Evolutionary conservation across 306 rosid species (phyloP), one percentile per base, ranked within the genome.

Genomic region (Luffa aegyptiaca): DNA sequence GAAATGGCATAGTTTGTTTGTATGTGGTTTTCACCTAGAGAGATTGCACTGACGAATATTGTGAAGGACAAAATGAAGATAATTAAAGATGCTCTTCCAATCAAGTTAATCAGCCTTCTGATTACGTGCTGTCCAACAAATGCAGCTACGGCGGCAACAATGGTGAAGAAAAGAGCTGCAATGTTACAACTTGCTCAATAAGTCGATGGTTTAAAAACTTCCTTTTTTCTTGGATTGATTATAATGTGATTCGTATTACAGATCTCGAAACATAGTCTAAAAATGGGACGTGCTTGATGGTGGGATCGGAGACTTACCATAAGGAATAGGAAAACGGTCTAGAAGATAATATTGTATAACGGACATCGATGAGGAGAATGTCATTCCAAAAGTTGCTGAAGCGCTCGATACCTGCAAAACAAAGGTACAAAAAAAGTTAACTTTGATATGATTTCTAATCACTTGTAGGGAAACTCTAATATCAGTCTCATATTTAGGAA

Each of bases 331-430:
- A 80, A 95, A 95, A 84, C 98, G 97, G 77, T 86, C 87, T 31
- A 95, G 87, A 46, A 95, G 89, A 81, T 91, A 93, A 85, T 95
- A 95, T 86, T 95, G 92, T 72, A 95, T 89, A 10, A 95, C 99
- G 70, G 99, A 95, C 97, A 95, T 95, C 6, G 99, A 95, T n/a
- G 99, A 91, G 17, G 99, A 95, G 85, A 95, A 95, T 66, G 89
- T 90, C 99, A 93, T 95, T 75, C 93, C 97, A 81, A 95, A 93
- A 3, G 98, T 95, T 55, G 99, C 99, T 17, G 97, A 87, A 83
- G 99, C 99, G 14, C 98, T 95, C 36, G 99, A 90, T 52, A 95
- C 99, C 99, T 95, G 86, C 85, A 78, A 71, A 59, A 12, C 12
- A 79, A 75, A 59, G n/a, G 76, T 79, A 20, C 5, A 5, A 4